Base-by-base conservation (phyloP, 148 eudicot genomes). In the Selenicereus undatus region DNA sequence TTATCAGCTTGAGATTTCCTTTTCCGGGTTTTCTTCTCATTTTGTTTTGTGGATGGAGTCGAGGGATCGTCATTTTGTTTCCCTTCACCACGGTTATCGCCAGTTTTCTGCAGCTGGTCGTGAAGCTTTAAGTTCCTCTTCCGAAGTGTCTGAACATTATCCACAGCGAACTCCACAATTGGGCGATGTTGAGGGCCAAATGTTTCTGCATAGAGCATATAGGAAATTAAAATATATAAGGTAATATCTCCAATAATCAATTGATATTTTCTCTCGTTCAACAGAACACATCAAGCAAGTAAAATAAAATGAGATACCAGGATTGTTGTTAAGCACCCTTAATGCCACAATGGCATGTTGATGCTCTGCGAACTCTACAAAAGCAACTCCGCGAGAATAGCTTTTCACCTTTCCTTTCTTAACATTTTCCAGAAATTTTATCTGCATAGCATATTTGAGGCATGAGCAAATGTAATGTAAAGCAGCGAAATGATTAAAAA, bases 271-370 rank as follows among this genome's bases (percentile, higher is more conserved):
- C 26, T n/a, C 18, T 64, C 24, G 13, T 18, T 56, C 62, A 56
- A 18, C 20, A 24, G 17, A n/a, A 29, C 65, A 8, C 24, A 72
- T 27, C 66, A 35, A 39, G 11, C 11, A 71, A 71, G 8, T 18
- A 71, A 39, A 20, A 18, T 3, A 16, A 39, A 78, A 82, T 30
- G 51, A 17, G 50, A 68, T 91, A 93, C 99, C 99, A 74, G 99
- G 99, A 90, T 93, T 96, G 78, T 96, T 96, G 79, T 96, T 96
- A 24, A 96, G 97, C 86, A 91, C 99, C 88, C 99, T 89, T 74
- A 93, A 83, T 78, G 98, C 91, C 78, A 96, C 95, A 62, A 96
- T 97, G 35, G 99, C 99, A 89, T 96, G 99, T 84, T 96, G 89
- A 87, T 96, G 99, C 85, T 96, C 98, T 10, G 90, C 82, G 75